Evolutionary conservation across 2,329 filamentous ascomycete genomes (phyloP), one percentile per base, ranked within the genome.

Genomic region (Fusarium euwallaceae): DNA sequence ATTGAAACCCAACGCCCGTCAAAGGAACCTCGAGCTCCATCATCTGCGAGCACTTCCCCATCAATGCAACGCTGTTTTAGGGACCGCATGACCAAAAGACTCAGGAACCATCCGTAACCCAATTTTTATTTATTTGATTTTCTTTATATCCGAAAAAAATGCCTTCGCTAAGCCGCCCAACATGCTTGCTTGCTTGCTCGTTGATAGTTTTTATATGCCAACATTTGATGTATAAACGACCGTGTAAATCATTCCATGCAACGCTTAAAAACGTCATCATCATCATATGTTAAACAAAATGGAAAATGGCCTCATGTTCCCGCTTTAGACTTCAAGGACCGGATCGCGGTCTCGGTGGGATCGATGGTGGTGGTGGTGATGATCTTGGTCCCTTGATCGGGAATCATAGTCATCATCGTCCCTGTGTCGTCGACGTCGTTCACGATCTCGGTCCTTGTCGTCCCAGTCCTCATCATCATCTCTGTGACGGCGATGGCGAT

Each of bases 371-470:
- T 82, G 79, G 48, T 82, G 78, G 61, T 82, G 80, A 39, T 82
- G 81, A 17, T 82, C 78, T 24, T 78, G 74, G 37, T 82, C 80
- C 41, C 76, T 77, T 16, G 80, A 72, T 6, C 79, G 79, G 5
- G 67, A 61, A 27, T 80, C 75, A 43, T 79, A 75, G 11, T 78
- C 77, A 41, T 82, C 78, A 27, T 79, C 76, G 27, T 81, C 79
- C 59, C 77, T 72, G 63, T 81, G 76, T 32, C 79, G 81, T 34
- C 78, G 77, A 59, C 79, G 78, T 36, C 78, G 79, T 27, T 82
- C 80, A 32, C 83, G 80, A n/a, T 85, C 84, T 5, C 81, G 80
- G 53, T 84, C 83, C 32, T 80, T 80, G 32, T 84, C 82, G 16
- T 83, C 82, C 11, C 78, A 79, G 29, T 79, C 76, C 17, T 78